Evolutionary conservation across 352 stramenopile species (phyloP), one percentile per base, ranked within the genome.

Genomic region (Phytophthora citricola): DNA sequence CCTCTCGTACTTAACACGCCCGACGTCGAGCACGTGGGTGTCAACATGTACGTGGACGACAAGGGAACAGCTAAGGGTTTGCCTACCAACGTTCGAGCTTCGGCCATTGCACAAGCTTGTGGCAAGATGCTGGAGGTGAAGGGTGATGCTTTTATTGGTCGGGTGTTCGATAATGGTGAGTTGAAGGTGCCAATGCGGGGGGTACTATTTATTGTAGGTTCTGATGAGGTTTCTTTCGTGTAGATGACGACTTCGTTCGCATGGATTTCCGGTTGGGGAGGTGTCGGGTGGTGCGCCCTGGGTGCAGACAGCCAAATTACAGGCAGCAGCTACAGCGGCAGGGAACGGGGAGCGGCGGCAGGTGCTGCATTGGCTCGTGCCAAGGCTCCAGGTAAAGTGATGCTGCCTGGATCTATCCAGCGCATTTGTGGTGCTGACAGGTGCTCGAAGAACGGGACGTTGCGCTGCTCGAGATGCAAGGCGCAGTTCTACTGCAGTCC

Each of bases 1-100:
- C 85, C 88, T n/a, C 78, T 97, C 22, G 79, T 95, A 59, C 74
- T 92, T 54, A 97, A 97, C 76, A 87, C 81, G 48, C 72, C 73
- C 31, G 83, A 81, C 3, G 81, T 85, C 29, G 63, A 75, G 44
- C 82, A 94, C 69, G 68, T 97, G 12, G 87, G 87, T 15, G 57
- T 97, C 44, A 97, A 95, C 69, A 89, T 97, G 82, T 97, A 97
- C 63, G 89, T 97, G 47, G 89, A 97, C 64, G 89, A 97, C 71
- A 97, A 94, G 63, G 89, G 89, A 53, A 94, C 88, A 11, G 86
- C 89, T 47, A 97, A 97, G 71, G 83, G 82, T 1, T 63, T 96
- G 15, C 71, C 87, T 9, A 85, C 82, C 31, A 97, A 97, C 40
- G 59, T 82, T 32, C 88, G 89, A 43, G 89, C 89, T 7, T 93